Base-by-base conservation (phyloP, 176 grass and related monocot genomes). In the Neostapfia colusana region DNA sequence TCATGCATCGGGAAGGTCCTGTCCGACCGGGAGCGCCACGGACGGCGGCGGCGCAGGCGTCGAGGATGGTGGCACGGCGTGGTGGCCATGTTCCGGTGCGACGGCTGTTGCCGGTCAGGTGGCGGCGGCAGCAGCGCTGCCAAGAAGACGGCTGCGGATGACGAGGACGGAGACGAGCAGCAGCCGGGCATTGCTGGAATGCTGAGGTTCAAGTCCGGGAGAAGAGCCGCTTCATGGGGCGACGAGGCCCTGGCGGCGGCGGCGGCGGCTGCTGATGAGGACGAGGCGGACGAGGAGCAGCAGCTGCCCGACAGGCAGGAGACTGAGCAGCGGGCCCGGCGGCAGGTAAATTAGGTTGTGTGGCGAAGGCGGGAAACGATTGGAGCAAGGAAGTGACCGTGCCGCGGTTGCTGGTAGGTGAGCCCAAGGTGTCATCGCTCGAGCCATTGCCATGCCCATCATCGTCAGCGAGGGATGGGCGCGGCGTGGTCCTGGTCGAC, bases 1-100 rank as follows among this genome's bases (percentile, higher is more conserved):
- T 99, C 96, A 20, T 99, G 96, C 90, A 87, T 99, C 65, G 96
- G 96, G n/a, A 94, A 95, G 85, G 96, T 99, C 53, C 74, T 95
- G 17, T 89, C 92, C 35, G 85, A 95, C 67, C 76, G 89, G 70
- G 96, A 99, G 83, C 45, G 92, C 58, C 79, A 71, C 79, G 80
- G 82, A 46, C 27, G 85, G 10, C 63, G 79, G 31, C 31, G 31
- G 31, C 31, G 3, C 31, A 3, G 82, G 23, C 49, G 84, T 5
- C 79, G 54, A 1, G 75, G 65, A 0, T 91, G 89, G 86, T 95
- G 86, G 79, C 66, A 40, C 20, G 79, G 70, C 1, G 69, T 79
- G 74, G 78, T 51, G 16, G 48, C 79, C 15, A 80, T 79, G 25
- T 83, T 86, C 65, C 69, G 73, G 57, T 83, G 86, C n/a, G 66